These are phyloP conservation scores for Cornus suecica DNA, from an alignment of 148 eudicot genomes.

Conservation along the genomic window DNA sequence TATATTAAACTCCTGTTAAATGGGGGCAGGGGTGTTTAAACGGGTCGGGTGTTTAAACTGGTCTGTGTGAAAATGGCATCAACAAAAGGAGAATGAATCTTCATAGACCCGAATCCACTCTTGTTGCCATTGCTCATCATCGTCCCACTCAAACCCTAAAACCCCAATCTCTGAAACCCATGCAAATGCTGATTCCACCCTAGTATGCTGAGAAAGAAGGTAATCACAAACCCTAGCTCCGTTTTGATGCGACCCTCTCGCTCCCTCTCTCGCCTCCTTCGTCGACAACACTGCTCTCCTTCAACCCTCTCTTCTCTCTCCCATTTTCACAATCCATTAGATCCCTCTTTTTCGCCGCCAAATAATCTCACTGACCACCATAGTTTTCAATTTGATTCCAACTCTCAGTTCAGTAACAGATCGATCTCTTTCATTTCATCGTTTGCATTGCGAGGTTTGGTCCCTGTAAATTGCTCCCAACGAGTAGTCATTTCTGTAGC, in stretches of 20 bases:
- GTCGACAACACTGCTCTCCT: slow-evolving; percentile 11
- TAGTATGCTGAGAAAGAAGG: slow-evolving; percentile 24
- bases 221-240: background rate
- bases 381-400: background rate
- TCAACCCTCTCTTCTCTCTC: slow-evolving; percentile 7
- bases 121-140: background rate
- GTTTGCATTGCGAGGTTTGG: background rate
- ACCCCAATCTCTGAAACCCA: background rate
- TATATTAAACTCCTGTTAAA: too few relatives aligned
- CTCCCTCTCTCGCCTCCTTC: slow-evolving; percentile 38
- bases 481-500: slow-evolving; percentile 12
- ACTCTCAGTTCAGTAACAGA: background rate
- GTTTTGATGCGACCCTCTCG: slow-evolving; percentile 38
- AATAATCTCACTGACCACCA: background rate
- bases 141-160: background rate
- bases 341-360: background rate
- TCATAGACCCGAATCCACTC: too few relatives aligned
- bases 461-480: slow-evolving; percentile 6
- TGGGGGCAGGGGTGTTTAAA: too few relatives aligned
- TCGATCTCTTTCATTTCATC: slow-evolving; percentile 2
- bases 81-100: too few relatives aligned
- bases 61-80: too few relatives aligned
- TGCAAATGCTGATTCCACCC: background rate
- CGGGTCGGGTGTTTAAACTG: too few relatives aligned
- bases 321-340: background rate